A percentile compares a stretch with the other conserved stretches of the same genome.
phyloP scores from a whole-genome alignment of 495 filamentous ascomycete species.

The Penicillium flavigenum region DNA sequence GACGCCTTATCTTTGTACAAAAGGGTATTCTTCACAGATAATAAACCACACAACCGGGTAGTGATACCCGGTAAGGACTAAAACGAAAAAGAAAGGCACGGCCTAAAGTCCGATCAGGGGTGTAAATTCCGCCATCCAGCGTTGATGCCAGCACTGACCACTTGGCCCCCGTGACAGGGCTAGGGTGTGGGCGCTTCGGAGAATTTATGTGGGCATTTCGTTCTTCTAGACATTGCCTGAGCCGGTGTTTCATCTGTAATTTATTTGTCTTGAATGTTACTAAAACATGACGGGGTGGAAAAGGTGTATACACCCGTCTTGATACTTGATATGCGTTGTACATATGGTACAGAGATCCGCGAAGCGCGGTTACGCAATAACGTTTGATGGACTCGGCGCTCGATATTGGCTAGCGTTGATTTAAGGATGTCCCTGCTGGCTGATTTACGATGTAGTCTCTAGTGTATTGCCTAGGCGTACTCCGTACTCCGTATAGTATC shows the following conservation, averaged over 20 bases:
- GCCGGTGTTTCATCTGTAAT: conserved; percentile 14
- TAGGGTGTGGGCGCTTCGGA: conserved; percentile 22
- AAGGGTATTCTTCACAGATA: neutral
- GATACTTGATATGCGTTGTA: neutral
- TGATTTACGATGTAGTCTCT: neutral
- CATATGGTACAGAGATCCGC: conserved; percentile 15
- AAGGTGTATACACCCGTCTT: neutral
- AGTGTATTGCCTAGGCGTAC: neutral
- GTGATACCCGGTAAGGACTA: neutral
- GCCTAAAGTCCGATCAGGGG: conserved; percentile 22
- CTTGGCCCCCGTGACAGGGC: conserved; percentile 10
- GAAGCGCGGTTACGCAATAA: conserved; percentile 32
- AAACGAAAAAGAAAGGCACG: conserved; percentile 8
- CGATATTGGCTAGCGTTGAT: neutral
- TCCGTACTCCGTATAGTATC: neutral
- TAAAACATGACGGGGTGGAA: neutral
- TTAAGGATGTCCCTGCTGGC: neutral
- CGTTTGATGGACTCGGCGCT: conserved; percentile 8
- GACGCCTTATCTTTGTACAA: neutral
- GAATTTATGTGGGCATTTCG: conserved; percentile 13
- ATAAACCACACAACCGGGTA: neutral
- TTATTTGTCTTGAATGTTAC: neutral
- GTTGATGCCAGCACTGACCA: conserved; percentile 31
- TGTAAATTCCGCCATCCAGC: conserved; percentile 11
- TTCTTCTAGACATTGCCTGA: conserved; percentile 1